Percentiles rank a stretch among this genome's conserved stretches.
Conservation (phyloP, 116 monocot genomes). For the Cymodocea nodosa region DNA sequence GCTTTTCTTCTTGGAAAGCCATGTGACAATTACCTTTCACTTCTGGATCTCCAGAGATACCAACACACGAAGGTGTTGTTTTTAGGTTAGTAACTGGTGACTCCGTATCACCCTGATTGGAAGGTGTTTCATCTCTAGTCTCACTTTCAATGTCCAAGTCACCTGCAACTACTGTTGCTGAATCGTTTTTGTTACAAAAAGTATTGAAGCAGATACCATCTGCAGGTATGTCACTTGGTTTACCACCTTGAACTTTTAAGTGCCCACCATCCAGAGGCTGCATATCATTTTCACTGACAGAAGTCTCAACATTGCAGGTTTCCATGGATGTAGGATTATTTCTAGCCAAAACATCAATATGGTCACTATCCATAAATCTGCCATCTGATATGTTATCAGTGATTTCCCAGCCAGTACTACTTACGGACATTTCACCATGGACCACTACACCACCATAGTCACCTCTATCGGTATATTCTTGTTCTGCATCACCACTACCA, state of each 20-base stretch:
- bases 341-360: neutral
- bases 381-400: too few species aligned
- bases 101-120: neutral
- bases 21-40: neutral
- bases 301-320: neutral
- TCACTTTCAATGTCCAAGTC: neutral
- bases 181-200: neutral
- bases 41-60: neutral
- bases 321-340: neutral
- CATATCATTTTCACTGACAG: neutral
- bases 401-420: too few species aligned
- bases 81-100: neutral
- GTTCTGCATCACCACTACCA: neutral
- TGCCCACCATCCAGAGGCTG: neutral
- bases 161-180: neutral
- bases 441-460: too few species aligned
- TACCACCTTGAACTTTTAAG: neutral
- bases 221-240: neutral
- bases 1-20: neutral
- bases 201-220: neutral
- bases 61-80: neutral
- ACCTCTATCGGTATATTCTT: neutral
- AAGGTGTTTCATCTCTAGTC: neutral
- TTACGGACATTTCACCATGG: too few species aligned
- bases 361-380: neutral